These are phyloP conservation scores for Phytopythium oedochilum DNA, from an alignment of 352 stramenopile genomes.

Conservation along the genomic window DNA sequence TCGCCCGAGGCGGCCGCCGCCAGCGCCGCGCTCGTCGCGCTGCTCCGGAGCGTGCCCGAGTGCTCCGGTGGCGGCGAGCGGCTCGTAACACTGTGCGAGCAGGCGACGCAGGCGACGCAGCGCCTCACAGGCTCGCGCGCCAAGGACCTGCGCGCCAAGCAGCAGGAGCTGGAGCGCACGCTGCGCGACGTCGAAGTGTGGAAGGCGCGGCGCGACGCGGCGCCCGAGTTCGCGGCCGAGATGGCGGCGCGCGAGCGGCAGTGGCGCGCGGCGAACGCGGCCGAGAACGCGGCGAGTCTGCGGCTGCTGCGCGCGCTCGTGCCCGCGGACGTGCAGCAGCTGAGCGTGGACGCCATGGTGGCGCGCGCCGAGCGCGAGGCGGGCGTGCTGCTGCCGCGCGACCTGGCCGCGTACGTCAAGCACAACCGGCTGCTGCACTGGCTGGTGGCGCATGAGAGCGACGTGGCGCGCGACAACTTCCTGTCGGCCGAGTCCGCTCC, in stretches of 20 bases:
- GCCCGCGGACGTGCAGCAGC: slow-evolving; percentile 46
- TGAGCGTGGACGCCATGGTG: slow-evolving; percentile 55
- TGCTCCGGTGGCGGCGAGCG: slow-evolving; percentile 43
- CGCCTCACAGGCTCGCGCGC: slow-evolving; percentile 41
- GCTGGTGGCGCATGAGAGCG: slow-evolving; percentile 67
- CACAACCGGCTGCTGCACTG: slow-evolving; percentile 74
- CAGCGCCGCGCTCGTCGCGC: slow-evolving; percentile 15
- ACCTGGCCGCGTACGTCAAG: slow-evolving; percentile 75
- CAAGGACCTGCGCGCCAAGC: slow-evolving; percentile 45
- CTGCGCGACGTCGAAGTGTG: slow-evolving; percentile 65
- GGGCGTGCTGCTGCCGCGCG: slow-evolving; percentile 63
- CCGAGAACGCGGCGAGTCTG: slow-evolving; percentile 35
- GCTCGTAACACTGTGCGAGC: slow-evolving; percentile 36
- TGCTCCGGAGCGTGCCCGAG: slow-evolving; percentile 36
- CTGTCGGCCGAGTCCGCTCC: slow-evolving; percentile 51
- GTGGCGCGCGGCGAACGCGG: slow-evolving; percentile 36
- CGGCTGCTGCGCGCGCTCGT: slow-evolving; percentile 41
- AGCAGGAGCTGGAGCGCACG: slow-evolving; percentile 44
- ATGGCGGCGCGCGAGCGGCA: slow-evolving; percentile 39
- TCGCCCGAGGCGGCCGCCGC: slow-evolving; percentile 16
- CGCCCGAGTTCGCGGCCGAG: slow-evolving; percentile 53
- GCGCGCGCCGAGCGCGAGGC: slow-evolving; percentile 18
- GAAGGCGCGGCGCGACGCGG: slow-evolving; percentile 47
- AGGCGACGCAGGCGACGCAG: slow-evolving; percentile 36
- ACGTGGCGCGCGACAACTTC: slow-evolving; percentile 70